Percentiles rank a stretch among this genome's conserved stretches.
These are phyloP conservation scores for Leccinellum albellum DNA, from an alignment of 768 basidiomycete genomes.

Conservation along the genomic window DNA sequence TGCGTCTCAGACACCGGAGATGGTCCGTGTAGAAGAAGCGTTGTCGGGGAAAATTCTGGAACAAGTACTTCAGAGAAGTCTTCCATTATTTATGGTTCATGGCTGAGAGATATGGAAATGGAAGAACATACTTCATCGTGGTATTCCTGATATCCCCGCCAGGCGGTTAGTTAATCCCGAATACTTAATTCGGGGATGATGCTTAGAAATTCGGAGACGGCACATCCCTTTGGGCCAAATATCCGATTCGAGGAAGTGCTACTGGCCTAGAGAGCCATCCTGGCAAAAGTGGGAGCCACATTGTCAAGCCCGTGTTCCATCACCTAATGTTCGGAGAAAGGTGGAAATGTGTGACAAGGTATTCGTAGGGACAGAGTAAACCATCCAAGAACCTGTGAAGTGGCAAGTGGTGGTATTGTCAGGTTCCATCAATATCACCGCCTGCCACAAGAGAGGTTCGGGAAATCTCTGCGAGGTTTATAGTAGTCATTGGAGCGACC, in stretches of 20 bases:
- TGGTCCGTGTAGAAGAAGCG: constrained; percentile 95
- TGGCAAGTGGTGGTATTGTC: background rate
- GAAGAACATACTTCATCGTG: constrained; percentile 62
- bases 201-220: constrained; percentile 93
- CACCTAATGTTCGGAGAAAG: constrained; percentile 91
- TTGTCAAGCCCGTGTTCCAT: constrained; percentile 83
- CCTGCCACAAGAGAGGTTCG: constrained; percentile 82
- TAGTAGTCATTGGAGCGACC: constrained; percentile 86
- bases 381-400: constrained; percentile 85
- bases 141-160: constrained; percentile 80
- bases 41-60: constrained; percentile 74
- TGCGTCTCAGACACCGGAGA: constrained; percentile 68
- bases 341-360: constrained; percentile 93
- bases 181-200: constrained; percentile 66
- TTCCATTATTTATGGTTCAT: too few species aligned
- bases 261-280: constrained; percentile 95
- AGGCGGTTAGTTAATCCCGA: background rate
- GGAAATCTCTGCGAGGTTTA: constrained; percentile 94
- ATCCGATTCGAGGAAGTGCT: constrained; percentile 78
- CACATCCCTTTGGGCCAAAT: constrained; percentile 96
- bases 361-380: constrained; percentile 83
- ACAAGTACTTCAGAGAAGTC: constrained; percentile 67
- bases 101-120: constrained; percentile 43
- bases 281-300: constrained; percentile 92
- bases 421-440: constrained; percentile 68